Conservation (phyloP, 2,329 filamentous ascomycete species). For the Ophiostoma perfectum region DNA sequence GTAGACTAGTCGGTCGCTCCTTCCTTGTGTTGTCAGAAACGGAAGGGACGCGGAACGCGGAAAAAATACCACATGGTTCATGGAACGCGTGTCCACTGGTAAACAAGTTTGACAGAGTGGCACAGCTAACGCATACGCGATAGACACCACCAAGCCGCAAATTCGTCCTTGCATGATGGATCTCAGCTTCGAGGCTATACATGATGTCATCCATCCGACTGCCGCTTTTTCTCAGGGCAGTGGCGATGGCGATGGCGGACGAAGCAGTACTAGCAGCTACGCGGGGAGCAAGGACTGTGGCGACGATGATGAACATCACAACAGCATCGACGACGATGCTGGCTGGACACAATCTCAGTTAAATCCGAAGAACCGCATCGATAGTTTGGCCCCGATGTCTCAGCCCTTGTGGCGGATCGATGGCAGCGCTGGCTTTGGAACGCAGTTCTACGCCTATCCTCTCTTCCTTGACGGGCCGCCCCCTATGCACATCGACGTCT, state of each 20-base stretch:
- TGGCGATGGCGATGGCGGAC: neutral
- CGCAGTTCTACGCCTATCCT: slow-evolving; percentile 53
- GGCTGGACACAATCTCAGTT: slow-evolving; percentile 47
- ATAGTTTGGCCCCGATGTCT: slow-evolving; percentile 45
- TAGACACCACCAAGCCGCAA: neutral
- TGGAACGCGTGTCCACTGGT: neutral
- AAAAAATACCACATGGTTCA: no score
- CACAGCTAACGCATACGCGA: neutral
- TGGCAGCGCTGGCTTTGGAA: slow-evolving; percentile 52
- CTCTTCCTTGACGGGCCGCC: slow-evolving; percentile 42
- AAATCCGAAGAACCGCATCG: slow-evolving; percentile 57
- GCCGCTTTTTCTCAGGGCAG: slow-evolving; percentile 41
- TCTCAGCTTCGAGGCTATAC: slow-evolving; percentile 47
- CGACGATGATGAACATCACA: neutral
- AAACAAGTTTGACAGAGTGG: neutral
- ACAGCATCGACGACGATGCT: neutral
- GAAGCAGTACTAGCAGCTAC: neutral
- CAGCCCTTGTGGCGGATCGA: slow-evolving; percentile 54
- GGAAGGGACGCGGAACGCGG: neutral
- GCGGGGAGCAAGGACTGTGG: neutral
- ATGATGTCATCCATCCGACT: slow-evolving; percentile 54
- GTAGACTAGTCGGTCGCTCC: neutral
- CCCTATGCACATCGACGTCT: slow-evolving; percentile 54
- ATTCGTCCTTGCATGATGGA: slow-evolving; percentile 44
- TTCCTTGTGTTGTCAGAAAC: neutral